Evolutionary conservation across 371 early-diverging fungal genomes (phyloP).

Genomic region (Parasitella parasitica): DNA sequence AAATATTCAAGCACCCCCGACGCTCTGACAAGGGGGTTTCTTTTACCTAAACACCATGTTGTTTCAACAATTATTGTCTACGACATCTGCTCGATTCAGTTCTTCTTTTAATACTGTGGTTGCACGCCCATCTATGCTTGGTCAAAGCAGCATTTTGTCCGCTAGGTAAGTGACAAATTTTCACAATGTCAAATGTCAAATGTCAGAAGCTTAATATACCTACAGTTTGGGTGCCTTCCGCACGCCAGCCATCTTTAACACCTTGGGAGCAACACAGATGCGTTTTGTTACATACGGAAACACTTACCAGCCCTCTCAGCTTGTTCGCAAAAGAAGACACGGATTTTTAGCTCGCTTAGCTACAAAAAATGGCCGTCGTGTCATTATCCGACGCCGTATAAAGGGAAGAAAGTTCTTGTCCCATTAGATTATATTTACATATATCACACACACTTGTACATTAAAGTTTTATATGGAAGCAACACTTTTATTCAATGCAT

Average conservation of each 20-base stretch:
- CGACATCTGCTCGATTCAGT: slow-evolving; percentile 11
- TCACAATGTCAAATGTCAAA: background rate
- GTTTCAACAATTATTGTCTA: slow-evolving; percentile 18
- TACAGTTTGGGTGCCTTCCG: slow-evolving; percentile 21
- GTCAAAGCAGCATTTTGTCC: slow-evolving; percentile 24
- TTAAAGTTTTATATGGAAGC: background rate
- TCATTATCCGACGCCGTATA: slow-evolving; percentile 70
- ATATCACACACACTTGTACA: slow-evolving; percentile 8
- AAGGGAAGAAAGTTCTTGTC: slow-evolving; percentile 88
- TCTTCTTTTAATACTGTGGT: background rate
- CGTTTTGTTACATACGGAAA: slow-evolving; percentile 82
- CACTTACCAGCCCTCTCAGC: slow-evolving; percentile 91
- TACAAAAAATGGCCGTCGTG: slow-evolving; percentile 78
- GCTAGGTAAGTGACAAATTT: slow-evolving; percentile 12
- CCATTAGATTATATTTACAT: slow-evolving; percentile 53
- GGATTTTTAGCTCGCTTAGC: slow-evolving; percentile 86
- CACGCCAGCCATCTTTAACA: slow-evolving; percentile 21
- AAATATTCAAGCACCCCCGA: background rate
- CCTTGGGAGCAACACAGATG: slow-evolving; percentile 45
- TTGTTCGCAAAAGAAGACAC: slow-evolving; percentile 88
- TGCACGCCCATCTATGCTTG: slow-evolving; percentile 11
- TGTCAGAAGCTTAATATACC: background rate
- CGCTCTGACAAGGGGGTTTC: background rate
- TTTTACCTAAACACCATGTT: slow-evolving; percentile 12
- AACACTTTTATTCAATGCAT: slow-evolving; percentile 14